Base-by-base conservation (phyloP, 345 rosid species). In the Raphanus raphanistrum region DNA sequence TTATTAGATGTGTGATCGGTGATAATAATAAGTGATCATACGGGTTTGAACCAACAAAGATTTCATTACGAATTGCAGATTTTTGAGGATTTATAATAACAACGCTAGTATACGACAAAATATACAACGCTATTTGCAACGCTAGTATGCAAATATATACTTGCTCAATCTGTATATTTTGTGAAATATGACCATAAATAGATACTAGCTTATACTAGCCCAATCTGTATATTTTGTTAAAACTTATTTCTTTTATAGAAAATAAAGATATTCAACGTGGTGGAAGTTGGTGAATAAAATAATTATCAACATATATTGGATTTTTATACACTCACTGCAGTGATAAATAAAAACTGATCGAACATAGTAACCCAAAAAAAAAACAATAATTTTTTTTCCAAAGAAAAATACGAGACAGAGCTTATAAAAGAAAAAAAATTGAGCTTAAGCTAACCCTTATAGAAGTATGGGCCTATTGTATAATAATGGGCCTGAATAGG, bases 381-480 rank as follows among this genome's bases (percentile, higher is more conserved):
- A 21, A 21, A 21, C 21, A 21, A 21, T 21, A 21, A 21, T 4
- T 28, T n/a, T n/a, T 8, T 68, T n/a, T 28, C 31, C 11, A 31
- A 21, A 16, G 16, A 2, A 32, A 43, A 28, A 16, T 25, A 27
- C 32, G 3, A 11, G 45, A 59, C 29, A 71, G 41, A 28, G 61
- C 32, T 10, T 3, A 17, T 31, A 48, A 63, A 33, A 27, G 28
- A 9, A 27, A 8, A 16, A 15, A 15, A n/a, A 21, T n/a, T 32
- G 29, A 48, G 15, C 43, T 33, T 12, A 25, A 17, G 33, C 62
- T 48, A 31, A 63, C 13, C n/a, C 17, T 3, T 12, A 1, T 8
- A 41, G n/a, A 66, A 75, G 21, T 21, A 60, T 13, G 73, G 79
- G 68, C 68, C 61, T 17, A 29, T 6, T 31, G 1, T 60, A 32